These are phyloP conservation scores for Colletotrichum nymphaeae DNA, from an alignment of 2,329 filamentous ascomycete species.

Conservation along the genomic window DNA sequence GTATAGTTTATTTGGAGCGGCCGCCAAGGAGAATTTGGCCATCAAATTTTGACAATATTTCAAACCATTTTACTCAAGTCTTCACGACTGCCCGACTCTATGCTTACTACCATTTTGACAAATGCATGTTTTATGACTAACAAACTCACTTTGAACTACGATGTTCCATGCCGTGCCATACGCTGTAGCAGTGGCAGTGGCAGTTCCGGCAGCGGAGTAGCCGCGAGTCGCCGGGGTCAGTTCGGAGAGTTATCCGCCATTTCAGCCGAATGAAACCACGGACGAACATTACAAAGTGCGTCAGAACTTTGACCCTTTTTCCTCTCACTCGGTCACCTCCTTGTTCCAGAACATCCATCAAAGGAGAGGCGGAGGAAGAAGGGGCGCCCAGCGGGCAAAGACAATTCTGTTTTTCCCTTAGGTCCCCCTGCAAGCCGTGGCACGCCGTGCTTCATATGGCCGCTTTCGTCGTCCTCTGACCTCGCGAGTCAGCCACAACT, in stretches of 20 bases:
- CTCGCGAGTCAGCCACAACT: slow-evolving; percentile 20
- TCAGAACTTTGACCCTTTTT: neutral
- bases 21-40: slow-evolving; percentile 18
- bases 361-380: neutral
- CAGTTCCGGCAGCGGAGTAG: slow-evolving; percentile 12
- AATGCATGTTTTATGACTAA: neutral
- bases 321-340: slow-evolving; percentile 6
- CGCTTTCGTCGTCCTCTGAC: slow-evolving; percentile 27
- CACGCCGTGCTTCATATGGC: slow-evolving; percentile 27
- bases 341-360: slow-evolving; percentile 9
- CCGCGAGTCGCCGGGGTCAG: neutral
- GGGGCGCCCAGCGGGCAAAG: neutral
- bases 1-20: slow-evolving; percentile 27
- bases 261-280: slow-evolving; percentile 24
- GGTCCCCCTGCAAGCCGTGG: neutral
- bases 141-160: neutral
- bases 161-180: no score
- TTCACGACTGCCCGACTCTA: neutral
- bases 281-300: slow-evolving; percentile 19
- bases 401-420: neutral
- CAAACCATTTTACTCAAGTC: neutral
- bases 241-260: slow-evolving; percentile 15
- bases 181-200: neutral
- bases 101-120: neutral
- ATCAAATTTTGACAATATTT: slow-evolving; percentile 6